Evolutionary conservation across 352 stramenopile genomes (phyloP).

Genomic region (Phytophthora capsici): DNA sequence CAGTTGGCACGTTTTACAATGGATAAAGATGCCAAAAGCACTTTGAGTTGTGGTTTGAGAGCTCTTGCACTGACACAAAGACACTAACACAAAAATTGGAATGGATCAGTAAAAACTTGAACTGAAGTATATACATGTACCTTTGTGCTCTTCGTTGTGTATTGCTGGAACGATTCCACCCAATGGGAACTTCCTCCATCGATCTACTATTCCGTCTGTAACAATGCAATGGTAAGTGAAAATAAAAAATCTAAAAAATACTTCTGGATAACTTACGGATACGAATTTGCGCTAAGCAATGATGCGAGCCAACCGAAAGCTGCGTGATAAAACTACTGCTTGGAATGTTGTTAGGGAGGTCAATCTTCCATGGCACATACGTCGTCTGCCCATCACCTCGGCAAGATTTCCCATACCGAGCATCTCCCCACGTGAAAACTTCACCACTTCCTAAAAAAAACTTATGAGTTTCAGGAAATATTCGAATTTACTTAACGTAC

Average conservation of each 20-base stretch:
- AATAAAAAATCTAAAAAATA: neutral
- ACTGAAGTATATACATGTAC: no score
- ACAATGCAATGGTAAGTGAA: neutral
- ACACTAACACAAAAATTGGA: slow-evolving; percentile 13
- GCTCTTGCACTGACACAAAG: slow-evolving; percentile 43
- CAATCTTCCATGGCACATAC: slow-evolving; percentile 70
- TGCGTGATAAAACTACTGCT: slow-evolving; percentile 58
- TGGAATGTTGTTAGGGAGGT: slow-evolving; percentile 11
- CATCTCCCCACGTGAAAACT: slow-evolving; percentile 76
- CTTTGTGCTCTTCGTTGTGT: slow-evolving; percentile 14
- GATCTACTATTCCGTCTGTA: slow-evolving; percentile 53
- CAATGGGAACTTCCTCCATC: slow-evolving; percentile 72
- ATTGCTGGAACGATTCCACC: slow-evolving; percentile 31
- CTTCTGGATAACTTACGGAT: slow-evolving; percentile 32
- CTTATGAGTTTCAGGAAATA: no score
- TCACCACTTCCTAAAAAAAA: slow-evolving; percentile 52
- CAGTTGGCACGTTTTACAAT: slow-evolving; percentile 51
- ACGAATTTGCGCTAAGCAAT: slow-evolving; percentile 66
- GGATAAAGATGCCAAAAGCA: slow-evolving; percentile 52
- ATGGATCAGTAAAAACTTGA: neutral
- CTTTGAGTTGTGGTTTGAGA: slow-evolving; percentile 35
- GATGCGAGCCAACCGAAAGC: slow-evolving; percentile 60
- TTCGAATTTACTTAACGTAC: slow-evolving; percentile 14
- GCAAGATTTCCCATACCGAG: slow-evolving; percentile 51
- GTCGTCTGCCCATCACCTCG: slow-evolving; percentile 50